A percentile compares a stretch with the other conserved stretches of the same genome.
These are phyloP conservation scores for Schwanniomyces polymorphus DNA, from an alignment of 805 yeast species.

Conservation along the genomic window DNA sequence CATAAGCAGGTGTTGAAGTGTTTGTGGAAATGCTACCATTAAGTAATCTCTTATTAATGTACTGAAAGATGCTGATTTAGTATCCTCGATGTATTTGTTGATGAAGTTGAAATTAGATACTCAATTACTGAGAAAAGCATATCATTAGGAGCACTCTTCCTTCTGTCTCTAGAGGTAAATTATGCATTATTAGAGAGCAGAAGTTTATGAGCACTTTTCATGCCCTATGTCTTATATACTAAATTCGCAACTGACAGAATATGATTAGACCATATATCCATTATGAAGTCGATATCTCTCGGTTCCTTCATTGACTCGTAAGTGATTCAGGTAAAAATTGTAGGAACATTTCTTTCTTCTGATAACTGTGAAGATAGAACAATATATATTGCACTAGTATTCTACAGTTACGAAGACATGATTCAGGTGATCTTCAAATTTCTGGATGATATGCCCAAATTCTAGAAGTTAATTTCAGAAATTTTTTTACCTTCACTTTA, in stretches of 20 bases:
- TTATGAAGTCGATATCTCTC: neutral
- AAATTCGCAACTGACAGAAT: slow-evolving; percentile 1
- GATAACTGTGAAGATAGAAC: slow-evolving; percentile 1
- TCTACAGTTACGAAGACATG: neutral
- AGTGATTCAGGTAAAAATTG: slow-evolving; percentile 6
- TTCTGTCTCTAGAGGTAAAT: neutral
- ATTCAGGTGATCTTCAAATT: neutral
- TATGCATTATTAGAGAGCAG: slow-evolving; percentile 2
- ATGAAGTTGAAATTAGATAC: slow-evolving; percentile 5
- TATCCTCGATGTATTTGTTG: slow-evolving; percentile 5
- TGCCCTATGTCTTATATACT: slow-evolving; percentile 1
- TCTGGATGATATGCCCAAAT: slow-evolving; percentile 2
- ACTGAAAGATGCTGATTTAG: slow-evolving; percentile 4
- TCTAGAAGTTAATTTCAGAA: neutral
- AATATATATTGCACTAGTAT: neutral
- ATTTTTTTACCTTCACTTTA: neutral
- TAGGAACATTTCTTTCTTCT: slow-evolving; percentile 2
- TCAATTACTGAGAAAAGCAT: slow-evolving; percentile 2
- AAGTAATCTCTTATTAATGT: slow-evolving; percentile 2
- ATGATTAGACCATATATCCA: neutral
- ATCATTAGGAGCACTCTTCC: slow-evolving; percentile 5
- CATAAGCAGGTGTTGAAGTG: slow-evolving; percentile 12
- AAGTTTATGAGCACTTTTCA: slow-evolving; percentile 3
- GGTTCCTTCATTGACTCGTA: slow-evolving; percentile 2
- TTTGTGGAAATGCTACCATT: slow-evolving; percentile 7